Conservation (phyloP, 2,329 filamentous ascomycete species). For the Hirsutella minnesotensis region DNA sequence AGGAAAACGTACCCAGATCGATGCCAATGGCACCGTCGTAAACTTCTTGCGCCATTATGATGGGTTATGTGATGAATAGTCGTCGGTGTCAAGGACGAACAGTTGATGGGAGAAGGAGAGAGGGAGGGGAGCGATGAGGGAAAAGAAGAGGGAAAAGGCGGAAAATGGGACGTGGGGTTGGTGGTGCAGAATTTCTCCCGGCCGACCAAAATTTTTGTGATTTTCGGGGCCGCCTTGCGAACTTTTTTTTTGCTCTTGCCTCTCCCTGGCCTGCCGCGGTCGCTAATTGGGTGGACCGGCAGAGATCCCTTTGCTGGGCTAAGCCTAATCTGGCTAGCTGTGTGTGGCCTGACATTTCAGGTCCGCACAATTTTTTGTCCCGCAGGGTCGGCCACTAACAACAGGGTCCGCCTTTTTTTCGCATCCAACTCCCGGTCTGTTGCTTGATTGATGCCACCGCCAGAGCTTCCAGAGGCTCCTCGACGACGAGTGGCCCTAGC, state of each 20-base stretch:
- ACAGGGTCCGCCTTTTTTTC: too few species aligned
- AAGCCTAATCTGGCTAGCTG: neutral
- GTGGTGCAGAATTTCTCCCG: conserved; percentile 24
- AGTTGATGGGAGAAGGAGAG: conserved; percentile 13
- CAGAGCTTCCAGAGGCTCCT: too few species aligned
- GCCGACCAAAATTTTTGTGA: conserved; percentile 20
- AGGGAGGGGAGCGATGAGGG: conserved; percentile 11
- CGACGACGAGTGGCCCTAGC: too few species aligned
- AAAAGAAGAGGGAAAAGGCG: conserved; percentile 2
- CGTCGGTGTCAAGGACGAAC: conserved; percentile 7
- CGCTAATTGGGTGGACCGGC: conserved; percentile 2
- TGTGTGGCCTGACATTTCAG: neutral
- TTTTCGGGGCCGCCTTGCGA: conserved; percentile 16
- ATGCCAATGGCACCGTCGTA: conserved; percentile 99
- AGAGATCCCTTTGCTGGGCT: neutral
- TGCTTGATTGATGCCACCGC: neutral
- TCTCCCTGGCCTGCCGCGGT: conserved; percentile 3
- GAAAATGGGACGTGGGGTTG: conserved; percentile 18
- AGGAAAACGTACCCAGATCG: conserved; percentile 71
- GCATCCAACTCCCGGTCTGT: too few species aligned
- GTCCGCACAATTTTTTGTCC: neutral
- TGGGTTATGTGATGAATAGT: conserved; percentile 4
- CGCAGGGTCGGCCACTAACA: too few species aligned
- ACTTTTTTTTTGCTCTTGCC: conserved; percentile 18
- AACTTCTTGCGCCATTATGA: conserved; percentile 88